Conservation (phyloP, 2,329 filamentous ascomycete genomes). For the Fusarium siculi region DNA sequence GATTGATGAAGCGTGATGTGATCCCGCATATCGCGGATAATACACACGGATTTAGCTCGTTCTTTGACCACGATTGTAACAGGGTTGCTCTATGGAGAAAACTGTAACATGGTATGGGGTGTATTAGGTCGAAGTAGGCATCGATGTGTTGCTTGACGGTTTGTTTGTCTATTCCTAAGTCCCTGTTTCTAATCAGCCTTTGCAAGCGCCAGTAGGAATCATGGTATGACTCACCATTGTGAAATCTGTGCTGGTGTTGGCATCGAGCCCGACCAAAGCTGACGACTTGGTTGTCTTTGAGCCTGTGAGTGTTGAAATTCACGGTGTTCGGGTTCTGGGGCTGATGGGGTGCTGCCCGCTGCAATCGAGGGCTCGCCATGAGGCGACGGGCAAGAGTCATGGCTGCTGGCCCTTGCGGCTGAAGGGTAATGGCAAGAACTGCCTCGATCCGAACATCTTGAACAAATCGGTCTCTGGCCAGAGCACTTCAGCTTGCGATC, state of each 20-base stretch:
- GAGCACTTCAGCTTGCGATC: slow-evolving; percentile 26
- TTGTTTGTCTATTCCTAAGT: slow-evolving; percentile 3
- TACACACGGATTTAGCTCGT: slow-evolving; percentile 6
- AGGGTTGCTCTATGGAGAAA: slow-evolving; percentile 26
- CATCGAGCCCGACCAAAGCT: background rate
- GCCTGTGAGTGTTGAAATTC: too few species aligned
- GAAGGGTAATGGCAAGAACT: slow-evolving; percentile 7
- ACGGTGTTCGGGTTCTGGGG: background rate
- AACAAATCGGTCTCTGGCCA: slow-evolving; percentile 7
- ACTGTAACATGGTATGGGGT: slow-evolving; percentile 19
- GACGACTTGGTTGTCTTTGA: background rate
- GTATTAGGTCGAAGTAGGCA: slow-evolving; percentile 20
- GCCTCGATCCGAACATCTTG: background rate
- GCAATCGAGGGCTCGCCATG: background rate
- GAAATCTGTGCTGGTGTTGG: background rate
- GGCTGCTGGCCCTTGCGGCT: background rate
- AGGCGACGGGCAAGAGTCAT: background rate
- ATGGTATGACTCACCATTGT: background rate
- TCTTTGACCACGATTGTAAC: slow-evolving; percentile 21
- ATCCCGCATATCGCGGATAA: slow-evolving; percentile 15
- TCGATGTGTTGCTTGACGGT: slow-evolving; percentile 22
- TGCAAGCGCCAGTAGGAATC: fast-evolving
- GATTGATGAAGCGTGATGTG: slow-evolving; percentile 3
- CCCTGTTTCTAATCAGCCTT: background rate
- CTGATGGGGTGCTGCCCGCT: background rate